These are phyloP conservation scores for Penicillium crystallinum DNA, from an alignment of 495 filamentous ascomycete genomes.

Conservation along the genomic window DNA sequence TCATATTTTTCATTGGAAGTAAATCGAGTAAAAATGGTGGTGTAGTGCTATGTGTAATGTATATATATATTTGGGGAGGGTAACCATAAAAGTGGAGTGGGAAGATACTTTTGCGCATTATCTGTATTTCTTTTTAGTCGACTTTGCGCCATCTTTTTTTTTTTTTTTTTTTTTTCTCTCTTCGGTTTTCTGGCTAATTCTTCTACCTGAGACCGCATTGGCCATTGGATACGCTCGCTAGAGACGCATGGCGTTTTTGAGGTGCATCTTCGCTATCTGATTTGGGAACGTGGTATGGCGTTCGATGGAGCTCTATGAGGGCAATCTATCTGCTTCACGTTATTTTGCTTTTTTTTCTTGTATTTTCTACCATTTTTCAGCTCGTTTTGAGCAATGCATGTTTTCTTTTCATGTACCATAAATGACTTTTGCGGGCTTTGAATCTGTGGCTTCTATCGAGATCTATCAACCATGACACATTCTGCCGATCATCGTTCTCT, in stretches of 20 bases:
- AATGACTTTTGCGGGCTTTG: neutral
- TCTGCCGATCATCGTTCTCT: neutral
- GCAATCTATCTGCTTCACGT: conserved; percentile 1
- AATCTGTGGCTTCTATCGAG: neutral
- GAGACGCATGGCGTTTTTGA: conserved; percentile 6
- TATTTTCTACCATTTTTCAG: neutral
- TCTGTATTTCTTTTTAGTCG: neutral
- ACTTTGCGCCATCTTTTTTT: neutral
- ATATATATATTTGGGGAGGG: too few species aligned
- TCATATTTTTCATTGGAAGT: neutral
- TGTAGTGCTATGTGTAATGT: too few species aligned
- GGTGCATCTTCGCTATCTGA: conserved; percentile 4
- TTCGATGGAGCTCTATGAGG: conserved; percentile 5
- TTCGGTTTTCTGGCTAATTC: conserved; percentile 1
- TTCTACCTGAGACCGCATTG: neutral
- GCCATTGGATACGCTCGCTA: conserved; percentile 13
- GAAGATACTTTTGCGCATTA: too few species aligned
- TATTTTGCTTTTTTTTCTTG: neutral
- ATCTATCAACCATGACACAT: neutral
- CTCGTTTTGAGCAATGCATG: neutral
- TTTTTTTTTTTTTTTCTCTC: conserved; percentile 1
- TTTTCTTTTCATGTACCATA: conserved; percentile 14
- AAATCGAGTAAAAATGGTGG: too few species aligned
- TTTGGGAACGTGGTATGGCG: conserved; percentile 4
- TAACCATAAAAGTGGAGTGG: too few species aligned